Conservation (phyloP, 441 rosid genomes). For the Daphne laureola region DNA sequence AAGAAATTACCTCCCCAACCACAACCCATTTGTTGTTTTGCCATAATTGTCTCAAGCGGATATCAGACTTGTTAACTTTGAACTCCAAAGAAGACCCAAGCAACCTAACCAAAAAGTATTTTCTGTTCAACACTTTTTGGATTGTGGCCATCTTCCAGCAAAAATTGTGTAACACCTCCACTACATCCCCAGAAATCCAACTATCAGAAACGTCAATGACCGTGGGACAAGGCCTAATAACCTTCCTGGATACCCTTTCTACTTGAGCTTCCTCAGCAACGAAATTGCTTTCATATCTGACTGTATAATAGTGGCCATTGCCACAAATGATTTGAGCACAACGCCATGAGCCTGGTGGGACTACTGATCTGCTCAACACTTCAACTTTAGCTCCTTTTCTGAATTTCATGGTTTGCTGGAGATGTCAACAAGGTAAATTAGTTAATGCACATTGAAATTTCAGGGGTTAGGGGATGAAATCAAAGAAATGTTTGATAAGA, state of each 20-base stretch:
- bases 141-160: constrained; percentile 80
- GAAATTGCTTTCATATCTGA: constrained; percentile 34
- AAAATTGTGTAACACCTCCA: constrained; percentile 55
- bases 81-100: constrained; percentile 58
- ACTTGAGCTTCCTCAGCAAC: constrained; percentile 15
- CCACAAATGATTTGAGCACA: constrained; percentile 67
- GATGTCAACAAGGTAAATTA: too few relatives aligned
- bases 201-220: constrained; percentile 22
- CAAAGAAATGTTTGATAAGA: neutral
- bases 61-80: constrained; percentile 35
- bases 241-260: constrained; percentile 48
- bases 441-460: too few relatives aligned
- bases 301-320: constrained; percentile 53
- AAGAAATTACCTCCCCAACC: constrained; percentile 59
- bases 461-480: too few relatives aligned
- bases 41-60: constrained; percentile 70
- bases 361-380: constrained; percentile 44
- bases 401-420: constrained; percentile 34
- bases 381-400: constrained; percentile 65
- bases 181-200: constrained; percentile 69
- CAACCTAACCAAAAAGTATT: constrained; percentile 42
- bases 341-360: constrained; percentile 68
- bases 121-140: constrained; percentile 35
- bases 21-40: constrained; percentile 52
- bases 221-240: constrained; percentile 71